Conservation (phyloP, 192 early-diverging fungal species). For the Cladochytrium replicatum region DNA sequence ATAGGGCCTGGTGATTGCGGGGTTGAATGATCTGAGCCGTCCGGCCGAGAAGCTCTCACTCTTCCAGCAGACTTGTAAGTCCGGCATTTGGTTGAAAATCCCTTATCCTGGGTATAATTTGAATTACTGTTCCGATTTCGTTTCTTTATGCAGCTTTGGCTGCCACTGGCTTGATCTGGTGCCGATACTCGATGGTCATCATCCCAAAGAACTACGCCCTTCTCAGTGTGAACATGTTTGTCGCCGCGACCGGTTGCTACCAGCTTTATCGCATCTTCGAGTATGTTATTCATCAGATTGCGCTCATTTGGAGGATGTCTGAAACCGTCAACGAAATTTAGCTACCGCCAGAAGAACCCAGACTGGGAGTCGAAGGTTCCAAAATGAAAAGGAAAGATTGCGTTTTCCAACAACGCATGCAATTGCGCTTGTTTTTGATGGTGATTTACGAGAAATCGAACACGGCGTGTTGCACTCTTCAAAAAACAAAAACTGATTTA, state of each 20-base stretch:
- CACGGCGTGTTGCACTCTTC: too few relatives aligned
- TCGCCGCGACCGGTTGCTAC: constrained; percentile 78
- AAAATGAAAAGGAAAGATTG: too few relatives aligned
- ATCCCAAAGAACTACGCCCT: constrained; percentile 86
- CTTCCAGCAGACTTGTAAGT: constrained; percentile 38
- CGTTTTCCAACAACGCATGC: too few relatives aligned
- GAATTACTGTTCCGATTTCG: background rate
- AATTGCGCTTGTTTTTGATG: too few relatives aligned
- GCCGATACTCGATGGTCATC: constrained; percentile 90
- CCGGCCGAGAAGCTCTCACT: constrained; percentile 85
- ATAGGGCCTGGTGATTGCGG: constrained; percentile 86
- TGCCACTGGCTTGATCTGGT: constrained; percentile 94
- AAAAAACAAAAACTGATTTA: too few relatives aligned
- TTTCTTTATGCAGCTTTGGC: constrained; percentile 51
- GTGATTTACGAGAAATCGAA: too few relatives aligned
- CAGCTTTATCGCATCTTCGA: constrained; percentile 74
- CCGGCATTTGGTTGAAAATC: background rate
- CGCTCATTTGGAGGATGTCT: background rate
- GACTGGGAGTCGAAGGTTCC: background rate
- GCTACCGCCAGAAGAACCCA: background rate
- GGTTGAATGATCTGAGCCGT: constrained; percentile 75
- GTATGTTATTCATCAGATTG: constrained; percentile 26
- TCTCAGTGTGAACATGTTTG: constrained; percentile 87
- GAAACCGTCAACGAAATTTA: background rate
- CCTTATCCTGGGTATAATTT: background rate